phyloP scores from a whole-genome alignment of 805 yeast genomes.

The Barnettozyma vustinii region DNA sequence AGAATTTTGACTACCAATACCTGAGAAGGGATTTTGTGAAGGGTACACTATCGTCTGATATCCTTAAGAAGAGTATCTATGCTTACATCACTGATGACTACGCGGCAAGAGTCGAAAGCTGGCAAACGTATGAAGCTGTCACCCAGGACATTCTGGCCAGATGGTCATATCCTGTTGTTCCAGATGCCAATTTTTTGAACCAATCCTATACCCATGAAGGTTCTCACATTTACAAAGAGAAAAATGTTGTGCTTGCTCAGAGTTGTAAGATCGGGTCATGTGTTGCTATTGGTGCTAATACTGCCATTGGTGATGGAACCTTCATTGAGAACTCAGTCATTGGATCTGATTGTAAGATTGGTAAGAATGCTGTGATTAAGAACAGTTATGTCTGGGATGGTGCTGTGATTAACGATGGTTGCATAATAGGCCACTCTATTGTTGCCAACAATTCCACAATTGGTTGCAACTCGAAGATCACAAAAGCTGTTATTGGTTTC shows the following conservation, averaged over 20 bases:
- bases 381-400: constrained; percentile 89
- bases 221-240: constrained; percentile 85
- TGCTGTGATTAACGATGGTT: constrained; percentile 62
- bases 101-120: constrained; percentile 92
- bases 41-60: constrained; percentile 86
- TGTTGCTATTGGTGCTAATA: constrained; percentile 75
- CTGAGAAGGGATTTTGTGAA: constrained; percentile 82
- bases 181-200: constrained; percentile 73
- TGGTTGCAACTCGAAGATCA: constrained; percentile 44
- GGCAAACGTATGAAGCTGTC: constrained; percentile 89
- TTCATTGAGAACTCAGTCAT: constrained; percentile 63
- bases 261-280: constrained; percentile 80
- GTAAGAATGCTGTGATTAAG: constrained; percentile 62
- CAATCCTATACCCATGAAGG: constrained; percentile 77
- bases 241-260: constrained; percentile 84
- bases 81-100: constrained; percentile 76
- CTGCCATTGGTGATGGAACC: constrained; percentile 74
- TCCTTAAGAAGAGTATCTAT: constrained; percentile 85
- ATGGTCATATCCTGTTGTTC: constrained; percentile 89
- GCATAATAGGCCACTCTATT: constrained; percentile 54
- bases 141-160: constrained; percentile 86
- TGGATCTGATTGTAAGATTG: constrained; percentile 84
- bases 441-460: constrained; percentile 63
- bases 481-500: constrained; percentile 76
- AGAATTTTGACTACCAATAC: constrained; percentile 90